Percentiles rank a stretch among this genome's conserved stretches.
Conservation (phyloP, 306 rosid genomes). For the Argentina anserina region DNA sequence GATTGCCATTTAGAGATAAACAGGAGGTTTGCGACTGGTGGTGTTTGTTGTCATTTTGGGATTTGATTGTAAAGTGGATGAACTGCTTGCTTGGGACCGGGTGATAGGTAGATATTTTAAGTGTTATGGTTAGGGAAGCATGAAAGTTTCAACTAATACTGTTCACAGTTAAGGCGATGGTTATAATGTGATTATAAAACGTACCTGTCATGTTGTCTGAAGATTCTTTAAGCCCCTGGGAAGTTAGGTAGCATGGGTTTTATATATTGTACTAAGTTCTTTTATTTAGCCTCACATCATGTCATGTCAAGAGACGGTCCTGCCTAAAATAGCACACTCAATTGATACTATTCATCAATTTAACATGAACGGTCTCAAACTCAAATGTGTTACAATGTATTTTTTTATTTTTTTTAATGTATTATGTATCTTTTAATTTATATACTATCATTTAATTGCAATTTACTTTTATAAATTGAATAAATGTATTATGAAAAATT, state of each 20-base stretch:
- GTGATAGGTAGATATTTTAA: neutral
- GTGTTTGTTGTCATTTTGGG: neutral
- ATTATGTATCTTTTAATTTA: no score
- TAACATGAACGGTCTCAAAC: no score
- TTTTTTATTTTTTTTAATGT: no score
- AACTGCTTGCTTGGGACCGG: conserved; percentile 1
- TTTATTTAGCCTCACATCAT: neutral
- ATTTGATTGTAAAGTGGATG: neutral
- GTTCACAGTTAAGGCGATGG: neutral
- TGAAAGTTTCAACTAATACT: neutral
- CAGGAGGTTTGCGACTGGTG: neutral
- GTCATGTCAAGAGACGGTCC: neutral
- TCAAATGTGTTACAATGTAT: no score
- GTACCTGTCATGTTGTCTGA: neutral
- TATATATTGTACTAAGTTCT: neutral
- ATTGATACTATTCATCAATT: no score
- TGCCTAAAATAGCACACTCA: neutral
- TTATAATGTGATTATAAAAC: neutral
- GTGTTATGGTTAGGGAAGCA: neutral
- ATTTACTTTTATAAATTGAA: no score
- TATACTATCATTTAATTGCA: no score
- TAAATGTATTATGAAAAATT: no score
- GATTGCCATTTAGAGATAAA: neutral
- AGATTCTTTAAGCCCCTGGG: neutral
- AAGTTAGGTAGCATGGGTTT: neutral